These are phyloP conservation scores for Holtermannia corniformis DNA, from an alignment of 768 basidiomycete genomes.

Conservation along the genomic window DNA sequence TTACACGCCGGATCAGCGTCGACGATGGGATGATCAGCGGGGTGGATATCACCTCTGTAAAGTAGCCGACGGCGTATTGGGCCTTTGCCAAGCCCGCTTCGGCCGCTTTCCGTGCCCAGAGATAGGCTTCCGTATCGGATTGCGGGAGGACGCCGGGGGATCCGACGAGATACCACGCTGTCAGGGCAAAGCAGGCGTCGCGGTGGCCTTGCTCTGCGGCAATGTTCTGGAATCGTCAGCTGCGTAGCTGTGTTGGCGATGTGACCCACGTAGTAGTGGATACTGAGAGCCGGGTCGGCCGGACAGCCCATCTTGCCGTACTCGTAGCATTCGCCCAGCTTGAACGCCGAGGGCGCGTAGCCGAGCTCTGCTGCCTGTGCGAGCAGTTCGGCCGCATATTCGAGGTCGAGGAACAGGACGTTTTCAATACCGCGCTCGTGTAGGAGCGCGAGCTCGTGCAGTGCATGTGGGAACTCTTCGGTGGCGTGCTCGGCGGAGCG, in stretches of 20 bases:
- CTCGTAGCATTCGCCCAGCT: slow-evolving; percentile 96
- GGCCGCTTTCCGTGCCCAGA: slow-evolving; percentile 95
- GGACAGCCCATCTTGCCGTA: slow-evolving; percentile 99
- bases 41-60: slow-evolving; percentile 58
- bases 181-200: slow-evolving; percentile 94
- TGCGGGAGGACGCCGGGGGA: slow-evolving; percentile 95
- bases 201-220: slow-evolving; percentile 95
- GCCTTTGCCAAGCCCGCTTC: slow-evolving; percentile 87
- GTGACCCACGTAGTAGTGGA: slow-evolving; percentile 85
- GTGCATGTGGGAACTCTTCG: slow-evolving; percentile 88
- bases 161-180: slow-evolving; percentile 98
- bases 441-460: slow-evolving; percentile 85
- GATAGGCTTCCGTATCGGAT: slow-evolving; percentile 93
- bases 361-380: slow-evolving; percentile 93
- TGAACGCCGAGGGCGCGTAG: slow-evolving; percentile 90
- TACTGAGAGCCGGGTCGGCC: slow-evolving; percentile 89
- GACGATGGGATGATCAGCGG: neutral
- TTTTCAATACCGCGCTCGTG: slow-evolving; percentile 98
- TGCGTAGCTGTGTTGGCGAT: neutral
- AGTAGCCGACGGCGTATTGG: slow-evolving; percentile 97
- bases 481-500: slow-evolving; percentile 80
- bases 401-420: slow-evolving; percentile 90
- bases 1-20: neutral
- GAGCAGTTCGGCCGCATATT: slow-evolving; percentile 86
- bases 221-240: slow-evolving; percentile 59